Base-by-base conservation (phyloP, 345 rosid species). In the Viola odorata region DNA sequence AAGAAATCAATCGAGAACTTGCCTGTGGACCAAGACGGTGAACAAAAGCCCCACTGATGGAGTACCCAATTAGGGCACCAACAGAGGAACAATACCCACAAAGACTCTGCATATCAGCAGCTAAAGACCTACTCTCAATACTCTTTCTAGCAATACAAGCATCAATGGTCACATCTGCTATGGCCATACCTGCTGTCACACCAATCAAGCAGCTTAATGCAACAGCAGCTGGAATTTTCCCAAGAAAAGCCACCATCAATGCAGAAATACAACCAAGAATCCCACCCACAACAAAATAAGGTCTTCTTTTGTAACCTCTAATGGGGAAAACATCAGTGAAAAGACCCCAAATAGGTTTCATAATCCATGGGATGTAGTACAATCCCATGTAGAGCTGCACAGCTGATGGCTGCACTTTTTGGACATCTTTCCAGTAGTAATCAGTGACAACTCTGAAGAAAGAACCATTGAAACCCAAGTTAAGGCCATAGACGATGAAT, bases 341-440 rank as follows among this genome's bases (percentile, higher is more conserved):
- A 70, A 89, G 73, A 60, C 96, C 91, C 96, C 91, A 89, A 4
- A 86, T 37, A 12, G 94, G 96, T 69, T 84, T 84, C 87, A 89
- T 70, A 60, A 88, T 59, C 91, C 91, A 89, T 14, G 95, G 95
- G 41, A 87, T 79, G 71, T 83, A 87, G 71, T 87, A 89, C 11
- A 87, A 45, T 23, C 95, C 91, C 38, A 76, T 73, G 79, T 83
- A 89, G 47, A 89, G 67, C 72, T 87, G 96, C 60, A 89, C 86
- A 58, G 64, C 60, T 0, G 96, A 85, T 41, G 96, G 96, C 73
- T 87, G 81, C 38, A 89, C 77, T 65, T 73, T 77, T 67, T 85
- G 95, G 15, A 86, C 89, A 66, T 86, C 91, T 78, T 88, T 85
- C 91, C 89, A 87, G 63, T 86, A 89, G 82, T 77, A 89, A 68